Evolutionary conservation across 2,329 filamentous ascomycete genomes (phyloP).

Genomic region (Xylariaceae sp.): DNA sequence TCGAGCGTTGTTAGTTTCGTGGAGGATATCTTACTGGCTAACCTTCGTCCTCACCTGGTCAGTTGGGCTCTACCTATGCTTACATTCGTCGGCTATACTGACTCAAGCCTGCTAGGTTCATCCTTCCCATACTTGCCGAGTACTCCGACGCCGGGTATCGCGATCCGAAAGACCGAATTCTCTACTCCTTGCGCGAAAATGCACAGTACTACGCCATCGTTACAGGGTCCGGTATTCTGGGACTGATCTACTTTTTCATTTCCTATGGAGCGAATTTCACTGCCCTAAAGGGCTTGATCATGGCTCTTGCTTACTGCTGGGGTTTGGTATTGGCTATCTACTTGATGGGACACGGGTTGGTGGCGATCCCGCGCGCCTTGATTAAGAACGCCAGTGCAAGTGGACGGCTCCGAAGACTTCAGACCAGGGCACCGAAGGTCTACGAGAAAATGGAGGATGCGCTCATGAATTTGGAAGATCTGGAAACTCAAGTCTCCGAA

Average conservation of each 20-base stretch:
- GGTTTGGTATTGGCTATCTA: constrained; percentile 89
- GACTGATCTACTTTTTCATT: constrained; percentile 78
- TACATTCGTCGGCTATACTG: constrained; percentile 5
- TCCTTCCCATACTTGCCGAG: constrained; percentile 88
- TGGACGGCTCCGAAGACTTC: constrained; percentile 68
- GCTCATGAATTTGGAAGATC: constrained; percentile 69
- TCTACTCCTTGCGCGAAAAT: constrained; percentile 84
- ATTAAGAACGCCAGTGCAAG: constrained; percentile 76
- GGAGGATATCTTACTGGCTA: constrained; percentile 96
- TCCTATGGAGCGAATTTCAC: constrained; percentile 68
- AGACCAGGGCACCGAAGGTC: constrained; percentile 72
- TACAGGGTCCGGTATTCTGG: constrained; percentile 64
- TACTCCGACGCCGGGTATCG: constrained; percentile 93
- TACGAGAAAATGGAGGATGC: constrained; percentile 88
- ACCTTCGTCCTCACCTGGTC: constrained; percentile 93
- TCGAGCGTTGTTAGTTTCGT: constrained; percentile 75
- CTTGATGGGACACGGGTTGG: constrained; percentile 94
- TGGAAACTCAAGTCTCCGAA: constrained; percentile 77
- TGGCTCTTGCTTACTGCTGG: constrained; percentile 95
- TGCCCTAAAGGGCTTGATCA: constrained; percentile 77
- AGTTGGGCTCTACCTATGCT: constrained; percentile 3
- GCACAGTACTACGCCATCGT: constrained; percentile 83
- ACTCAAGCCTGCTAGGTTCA: constrained; percentile 55
- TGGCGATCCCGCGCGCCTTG: constrained; percentile 79
- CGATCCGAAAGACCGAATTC: constrained; percentile 72